These are phyloP conservation scores for Saccharomycopsis sp. DNA, from an alignment of 805 yeast genomes.

Conservation along the genomic window DNA sequence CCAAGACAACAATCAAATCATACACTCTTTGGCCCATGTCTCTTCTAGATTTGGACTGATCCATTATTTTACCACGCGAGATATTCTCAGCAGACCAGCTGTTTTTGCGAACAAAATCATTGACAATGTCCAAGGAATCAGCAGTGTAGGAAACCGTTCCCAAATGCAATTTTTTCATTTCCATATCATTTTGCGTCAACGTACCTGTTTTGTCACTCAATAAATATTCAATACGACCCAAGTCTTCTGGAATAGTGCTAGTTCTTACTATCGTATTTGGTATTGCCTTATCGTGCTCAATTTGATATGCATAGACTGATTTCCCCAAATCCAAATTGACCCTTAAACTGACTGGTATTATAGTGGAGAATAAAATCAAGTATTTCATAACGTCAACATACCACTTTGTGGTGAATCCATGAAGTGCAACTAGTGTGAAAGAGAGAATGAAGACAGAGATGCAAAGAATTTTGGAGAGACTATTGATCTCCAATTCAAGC, in stretches of 20 bases:
- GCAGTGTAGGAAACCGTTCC: conserved; percentile 90
- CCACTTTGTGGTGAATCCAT: conserved; percentile 65
- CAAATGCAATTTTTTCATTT: conserved; percentile 80
- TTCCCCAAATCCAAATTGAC: conserved; percentile 94
- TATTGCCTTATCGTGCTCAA: conserved; percentile 76
- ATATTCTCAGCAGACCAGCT: conserved; percentile 19
- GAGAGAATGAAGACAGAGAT: conserved; percentile 75
- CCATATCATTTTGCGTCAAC: conserved; percentile 96
- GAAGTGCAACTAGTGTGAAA: conserved; percentile 64
- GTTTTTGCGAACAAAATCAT: conserved; percentile 46
- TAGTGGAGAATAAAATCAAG: conserved; percentile 84
- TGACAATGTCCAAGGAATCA: conserved; percentile 85
- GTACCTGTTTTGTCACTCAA: conserved; percentile 96
- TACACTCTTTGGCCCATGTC: conserved; percentile 70
- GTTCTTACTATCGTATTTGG: conserved; percentile 90
- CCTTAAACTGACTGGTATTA: conserved; percentile 90
- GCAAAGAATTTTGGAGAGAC: conserved; percentile 80
- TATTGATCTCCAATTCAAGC: conserved; percentile 84
- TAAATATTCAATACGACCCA: conserved; percentile 90
- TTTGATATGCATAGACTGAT: conserved; percentile 90
- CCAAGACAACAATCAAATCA: conserved; percentile 72
- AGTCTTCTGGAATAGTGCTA: conserved; percentile 94
- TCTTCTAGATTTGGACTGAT: conserved; percentile 39
- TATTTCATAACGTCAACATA: conserved; percentile 86
- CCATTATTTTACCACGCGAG: conserved; percentile 22